Evolutionary conservation across 2,329 filamentous ascomycete species (phyloP).

Genomic region (Colletotrichum spinosum): DNA sequence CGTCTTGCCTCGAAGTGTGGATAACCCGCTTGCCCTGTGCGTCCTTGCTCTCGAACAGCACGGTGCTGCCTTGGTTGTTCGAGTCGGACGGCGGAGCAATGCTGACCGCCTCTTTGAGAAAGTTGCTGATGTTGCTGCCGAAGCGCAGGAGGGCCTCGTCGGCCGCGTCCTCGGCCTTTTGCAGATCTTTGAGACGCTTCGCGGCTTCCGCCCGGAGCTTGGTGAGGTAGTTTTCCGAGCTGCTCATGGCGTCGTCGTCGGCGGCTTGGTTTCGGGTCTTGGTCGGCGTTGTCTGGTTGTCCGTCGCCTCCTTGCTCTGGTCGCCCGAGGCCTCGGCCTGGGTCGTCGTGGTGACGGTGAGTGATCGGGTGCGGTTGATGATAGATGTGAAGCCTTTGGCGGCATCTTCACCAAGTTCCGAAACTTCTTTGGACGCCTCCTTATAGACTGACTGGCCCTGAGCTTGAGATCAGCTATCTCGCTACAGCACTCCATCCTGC

Average conservation of each 20-base stretch:
- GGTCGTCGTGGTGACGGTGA: constrained; percentile 71
- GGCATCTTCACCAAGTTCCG: constrained; percentile 82
- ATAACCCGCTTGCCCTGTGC: constrained; percentile 91
- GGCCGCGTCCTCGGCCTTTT: constrained; percentile 92
- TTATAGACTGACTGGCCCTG: constrained; percentile 86
- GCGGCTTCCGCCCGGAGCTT: constrained; percentile 82
- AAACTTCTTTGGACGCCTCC: constrained; percentile 87
- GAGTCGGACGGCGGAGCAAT: constrained; percentile 79
- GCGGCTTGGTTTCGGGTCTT: constrained; percentile 50
- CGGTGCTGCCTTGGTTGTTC: constrained; percentile 64
- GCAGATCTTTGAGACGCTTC: constrained; percentile 87
- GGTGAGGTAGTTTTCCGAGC: constrained; percentile 75
- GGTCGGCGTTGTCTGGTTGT: constrained; percentile 59
- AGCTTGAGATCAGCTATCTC: constrained; percentile 21
- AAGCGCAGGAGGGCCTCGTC: constrained; percentile 95
- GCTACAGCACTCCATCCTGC: not conserved
- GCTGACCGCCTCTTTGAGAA: constrained; percentile 89
- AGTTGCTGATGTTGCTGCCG: constrained; percentile 88
- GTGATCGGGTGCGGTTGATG: constrained; percentile 77
- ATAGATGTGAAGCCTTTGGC: constrained; percentile 81
- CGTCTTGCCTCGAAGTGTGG: constrained; percentile 93
- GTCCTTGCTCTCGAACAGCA: constrained; percentile 95
- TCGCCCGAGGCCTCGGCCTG: constrained; percentile 39
- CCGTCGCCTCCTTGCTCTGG: constrained; percentile 33
- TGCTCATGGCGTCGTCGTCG: constrained; percentile 58